These are phyloP conservation scores for Arctostaphylos glauca DNA, from an alignment of 148 eudicot genomes.

Conservation along the genomic window DNA sequence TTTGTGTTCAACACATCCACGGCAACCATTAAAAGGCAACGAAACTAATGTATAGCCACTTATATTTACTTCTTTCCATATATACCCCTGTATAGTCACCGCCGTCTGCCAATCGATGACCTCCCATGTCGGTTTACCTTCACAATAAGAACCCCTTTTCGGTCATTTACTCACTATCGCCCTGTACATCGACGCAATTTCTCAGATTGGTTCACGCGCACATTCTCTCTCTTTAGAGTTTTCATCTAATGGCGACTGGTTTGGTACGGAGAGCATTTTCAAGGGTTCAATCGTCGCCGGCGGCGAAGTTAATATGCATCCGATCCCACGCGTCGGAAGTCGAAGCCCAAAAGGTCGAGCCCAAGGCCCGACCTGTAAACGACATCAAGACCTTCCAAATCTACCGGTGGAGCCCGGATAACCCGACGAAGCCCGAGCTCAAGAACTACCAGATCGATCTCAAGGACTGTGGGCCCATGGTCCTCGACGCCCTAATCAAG, in stretches of 20 bases:
- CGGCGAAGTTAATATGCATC: conserved; percentile 25
- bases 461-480: conserved; percentile 95
- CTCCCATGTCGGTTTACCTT: background rate
- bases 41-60: background rate
- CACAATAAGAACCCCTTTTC: background rate
- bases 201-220: background rate
- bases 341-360: conserved; percentile 17
- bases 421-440: conserved; percentile 62
- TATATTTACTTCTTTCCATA: background rate
- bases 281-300: conserved; percentile 26
- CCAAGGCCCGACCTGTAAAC: conserved; percentile 2
- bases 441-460: conserved; percentile 74
- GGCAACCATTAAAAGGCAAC: background rate
- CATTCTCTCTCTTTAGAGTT: background rate
- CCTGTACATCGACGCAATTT: no score
- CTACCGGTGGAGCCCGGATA: conserved; percentile 89
- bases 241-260: conserved; percentile 46
- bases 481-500: conserved; percentile 87
- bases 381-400: conserved; percentile 69
- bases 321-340: conserved; percentile 49
- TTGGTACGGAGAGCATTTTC: conserved; percentile 46
- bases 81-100: background rate
- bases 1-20: conserved; percentile 14
- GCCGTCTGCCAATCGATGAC: no score
- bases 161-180: background rate